Base-by-base conservation (phyloP, 306 rosid species). In the Hippophae tibetana region DNA sequence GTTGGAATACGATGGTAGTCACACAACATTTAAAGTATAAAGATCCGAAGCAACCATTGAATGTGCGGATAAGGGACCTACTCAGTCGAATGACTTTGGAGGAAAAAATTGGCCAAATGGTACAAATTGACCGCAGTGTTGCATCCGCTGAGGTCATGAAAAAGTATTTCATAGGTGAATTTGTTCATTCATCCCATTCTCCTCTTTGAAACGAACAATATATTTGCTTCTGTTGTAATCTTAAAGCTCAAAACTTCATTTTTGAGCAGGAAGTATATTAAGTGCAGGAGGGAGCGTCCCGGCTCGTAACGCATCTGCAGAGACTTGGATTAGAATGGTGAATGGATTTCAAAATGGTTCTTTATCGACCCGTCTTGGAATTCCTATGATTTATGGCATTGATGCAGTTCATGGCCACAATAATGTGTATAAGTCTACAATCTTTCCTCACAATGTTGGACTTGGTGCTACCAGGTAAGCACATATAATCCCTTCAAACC, bases 341-440 rank as follows among this genome's bases (percentile, higher is more conserved):
- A 65, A 72, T 52, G 61, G 47, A 41, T 55, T 65, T 5, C 76
- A 72, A 42, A 60, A 43, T 12, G 70, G 67, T 42, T 55, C 76
- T 0, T 58, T 72, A n/a, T 56, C 62, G 0, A 65, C 58, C 41
- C 58, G 68, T 8, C 76, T 72, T 14, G 76, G 60, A 3, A 65
- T 72, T 46, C 72, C 76, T 12, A 72, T 65, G 59, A 60, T 60
- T 14, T 72, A 72, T 54, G 76, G 72, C 9, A 54, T 72, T 42
- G 76, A 72, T 66, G 76, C 67, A 5, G 63, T 72, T 52, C 76
- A 72, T 43, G 76, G 76, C 31, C 72, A 72, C 49, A 65, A 72
- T 52, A 65, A 54, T 48, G 76, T 65, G 9, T 72, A 72, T 31
- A 47, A 59, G 56, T 71, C 71, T 41, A 65, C 76, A 9, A 54